These are phyloP conservation scores for Penicillium ucsense DNA, from an alignment of 495 filamentous ascomycete species.

Conservation along the genomic window DNA sequence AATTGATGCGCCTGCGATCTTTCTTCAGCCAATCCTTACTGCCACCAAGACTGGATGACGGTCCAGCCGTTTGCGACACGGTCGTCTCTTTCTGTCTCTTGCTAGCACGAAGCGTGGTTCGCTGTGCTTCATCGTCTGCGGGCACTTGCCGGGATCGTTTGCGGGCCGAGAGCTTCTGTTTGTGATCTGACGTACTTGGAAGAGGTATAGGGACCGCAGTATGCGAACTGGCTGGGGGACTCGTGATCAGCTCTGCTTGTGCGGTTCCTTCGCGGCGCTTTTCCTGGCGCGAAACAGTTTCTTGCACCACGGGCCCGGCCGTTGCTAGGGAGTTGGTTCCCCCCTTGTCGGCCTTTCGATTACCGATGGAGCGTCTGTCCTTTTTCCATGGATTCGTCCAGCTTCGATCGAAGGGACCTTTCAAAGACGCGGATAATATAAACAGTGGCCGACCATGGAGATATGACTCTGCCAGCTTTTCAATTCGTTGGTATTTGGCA, in stretches of 20 bases:
- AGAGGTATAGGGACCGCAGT: neutral
- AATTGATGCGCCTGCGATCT: constrained; percentile 23
- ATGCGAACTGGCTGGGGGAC: neutral
- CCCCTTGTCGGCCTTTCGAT: neutral
- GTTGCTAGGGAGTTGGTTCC: neutral
- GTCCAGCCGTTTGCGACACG: neutral
- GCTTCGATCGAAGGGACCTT: constrained; percentile 51
- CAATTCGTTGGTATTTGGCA: constrained; percentile 46
- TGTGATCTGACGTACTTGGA: neutral
- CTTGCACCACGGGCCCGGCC: constrained; percentile 6
- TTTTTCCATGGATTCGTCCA: constrained; percentile 61
- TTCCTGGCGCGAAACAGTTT: constrained; percentile 7
- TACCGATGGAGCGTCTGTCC: constrained; percentile 8
- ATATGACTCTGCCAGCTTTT: constrained; percentile 49
- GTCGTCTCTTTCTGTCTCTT: constrained; percentile 1
- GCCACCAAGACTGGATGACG: neutral
- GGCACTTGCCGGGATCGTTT: neutral
- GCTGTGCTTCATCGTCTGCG: neutral
- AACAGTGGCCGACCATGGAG: constrained; percentile 46
- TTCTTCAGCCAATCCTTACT: constrained; percentile 30
- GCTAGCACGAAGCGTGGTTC: neutral
- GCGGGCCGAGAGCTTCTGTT: neutral
- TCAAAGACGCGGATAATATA: constrained; percentile 52
- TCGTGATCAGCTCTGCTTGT: neutral
- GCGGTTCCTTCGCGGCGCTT: constrained; percentile 5